Base-by-base conservation (phyloP, 2,329 filamentous ascomycete genomes). In the Aspergillus fructus region DNA sequence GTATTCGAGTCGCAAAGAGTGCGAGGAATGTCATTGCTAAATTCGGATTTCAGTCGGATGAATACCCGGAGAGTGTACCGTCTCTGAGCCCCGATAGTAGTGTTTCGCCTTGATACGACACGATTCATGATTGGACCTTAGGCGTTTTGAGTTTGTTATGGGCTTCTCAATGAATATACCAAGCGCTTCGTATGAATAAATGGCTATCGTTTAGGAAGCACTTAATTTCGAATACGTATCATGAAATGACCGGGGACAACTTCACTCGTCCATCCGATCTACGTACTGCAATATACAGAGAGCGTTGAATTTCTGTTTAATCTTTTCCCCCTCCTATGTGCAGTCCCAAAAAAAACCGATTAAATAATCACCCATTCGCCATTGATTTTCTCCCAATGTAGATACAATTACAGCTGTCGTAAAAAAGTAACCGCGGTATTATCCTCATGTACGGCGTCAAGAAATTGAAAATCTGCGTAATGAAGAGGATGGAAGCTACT, bases 21-120 rank as follows among this genome's bases (percentile, higher is more conserved):
- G 70, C 71, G n/a, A 67, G 70, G 41, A 59, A 66, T 33, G 68
- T 73, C 15, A 67, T 75, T 49, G 50, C 62, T 17, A 74, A 67
- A 51, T 74, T 75, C 49, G 61, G 62, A n/a, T 75, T 75, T 49
- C 63, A 70, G 41, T 64, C 71, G 30, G 58, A 65, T 17, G 73
- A 75, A 49, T 75, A 71, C 55, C 71, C 72, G 19, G 64, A 68
- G 39, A 54, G 46, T 34, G 50, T 50, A 48, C 42, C 42, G 9
- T 54, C 41, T 6, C 19, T 56, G 34, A 27, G 50, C 39, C 49
- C 50, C 17, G 43, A 45, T 21, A 46, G 21, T 27, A 34, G 39
- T 33, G 33, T 41, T 50, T 46, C 39, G 5, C 41, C 48, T 21
- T 52, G 53, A 59, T 24, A 46, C 27, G 19, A 40, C 11, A 33